These are phyloP conservation scores for Adansonia rubrostipa DNA, from an alignment of 441 rosid species.

Conservation along the genomic window DNA sequence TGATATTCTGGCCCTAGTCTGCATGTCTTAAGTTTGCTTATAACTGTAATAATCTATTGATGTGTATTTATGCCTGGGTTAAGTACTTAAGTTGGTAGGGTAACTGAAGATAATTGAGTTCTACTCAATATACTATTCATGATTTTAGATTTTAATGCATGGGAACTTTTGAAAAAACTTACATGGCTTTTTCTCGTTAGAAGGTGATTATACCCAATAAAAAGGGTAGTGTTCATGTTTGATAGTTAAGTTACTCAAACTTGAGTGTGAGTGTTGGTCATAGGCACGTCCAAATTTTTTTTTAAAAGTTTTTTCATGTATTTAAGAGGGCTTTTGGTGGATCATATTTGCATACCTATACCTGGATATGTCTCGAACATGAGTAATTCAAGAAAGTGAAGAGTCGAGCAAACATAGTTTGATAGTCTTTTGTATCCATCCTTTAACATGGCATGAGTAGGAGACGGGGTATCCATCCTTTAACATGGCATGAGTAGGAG, in stretches of 20 bases:
- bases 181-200: not conserved
- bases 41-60: not conserved
- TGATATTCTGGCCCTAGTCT: not conserved
- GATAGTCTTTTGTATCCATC: conserved; percentile 6
- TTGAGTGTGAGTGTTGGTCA: too few species aligned
- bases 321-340: too few species aligned
- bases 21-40: not conserved
- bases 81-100: not conserved
- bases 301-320: too few species aligned
- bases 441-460: not conserved
- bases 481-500: not conserved
- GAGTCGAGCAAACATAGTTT: too few species aligned
- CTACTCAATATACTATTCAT: not conserved
- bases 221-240: not conserved
- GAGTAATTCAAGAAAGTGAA: too few species aligned
- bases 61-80: not conserved
- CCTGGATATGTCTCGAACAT: too few species aligned
- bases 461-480: too few species aligned
- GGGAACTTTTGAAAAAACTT: not conserved
- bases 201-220: not conserved
- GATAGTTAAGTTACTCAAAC: not conserved
- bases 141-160: not conserved
- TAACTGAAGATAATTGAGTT: not conserved
- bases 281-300: too few species aligned
- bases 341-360: too few species aligned